These are phyloP conservation scores for Cardamine occulta DNA, from an alignment of 345 rosid species.

Conservation along the genomic window DNA sequence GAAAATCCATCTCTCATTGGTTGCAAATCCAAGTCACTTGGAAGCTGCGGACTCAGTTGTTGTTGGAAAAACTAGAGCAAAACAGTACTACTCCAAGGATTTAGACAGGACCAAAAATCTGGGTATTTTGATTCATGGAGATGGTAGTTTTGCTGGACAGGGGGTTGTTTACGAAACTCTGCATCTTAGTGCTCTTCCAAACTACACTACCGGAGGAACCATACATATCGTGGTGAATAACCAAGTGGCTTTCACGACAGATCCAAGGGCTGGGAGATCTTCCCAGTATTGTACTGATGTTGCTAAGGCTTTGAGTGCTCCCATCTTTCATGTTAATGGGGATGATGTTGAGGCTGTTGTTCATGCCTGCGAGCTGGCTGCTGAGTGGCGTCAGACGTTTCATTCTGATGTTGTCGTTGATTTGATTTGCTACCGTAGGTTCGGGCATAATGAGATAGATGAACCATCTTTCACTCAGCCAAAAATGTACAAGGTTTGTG, in stretches of 20 bases:
- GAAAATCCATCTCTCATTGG: constrained; percentile 80
- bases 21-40: constrained; percentile 91
- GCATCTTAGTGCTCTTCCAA: constrained; percentile 88
- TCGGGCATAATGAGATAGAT: constrained; percentile 86
- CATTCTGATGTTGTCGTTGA: constrained; percentile 86
- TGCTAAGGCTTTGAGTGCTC: constrained; percentile 85
- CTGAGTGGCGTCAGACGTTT: constrained; percentile 88
- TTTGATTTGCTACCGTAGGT: constrained; percentile 76
- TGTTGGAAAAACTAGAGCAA: constrained; percentile 85
- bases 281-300: constrained; percentile 91
- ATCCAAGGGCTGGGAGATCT: constrained; percentile 79
- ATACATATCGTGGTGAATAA: constrained; percentile 88
- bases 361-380: constrained; percentile 83
- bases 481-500: constrained; percentile 76
- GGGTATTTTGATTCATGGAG: constrained; percentile 83
- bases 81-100: constrained; percentile 80
- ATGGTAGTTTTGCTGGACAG: constrained; percentile 94
- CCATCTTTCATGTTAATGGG: constrained; percentile 80
- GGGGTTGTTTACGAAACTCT: constrained; percentile 89
- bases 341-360: constrained; percentile 88
- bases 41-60: constrained; percentile 91
- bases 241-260: constrained; percentile 91
- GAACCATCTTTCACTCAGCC: constrained; percentile 90
- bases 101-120: constrained; percentile 73
- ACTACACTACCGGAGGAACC: constrained; percentile 82